phyloP scores from a whole-genome alignment of 2,329 filamentous ascomycete species.

The Cercospora citrullina region DNA sequence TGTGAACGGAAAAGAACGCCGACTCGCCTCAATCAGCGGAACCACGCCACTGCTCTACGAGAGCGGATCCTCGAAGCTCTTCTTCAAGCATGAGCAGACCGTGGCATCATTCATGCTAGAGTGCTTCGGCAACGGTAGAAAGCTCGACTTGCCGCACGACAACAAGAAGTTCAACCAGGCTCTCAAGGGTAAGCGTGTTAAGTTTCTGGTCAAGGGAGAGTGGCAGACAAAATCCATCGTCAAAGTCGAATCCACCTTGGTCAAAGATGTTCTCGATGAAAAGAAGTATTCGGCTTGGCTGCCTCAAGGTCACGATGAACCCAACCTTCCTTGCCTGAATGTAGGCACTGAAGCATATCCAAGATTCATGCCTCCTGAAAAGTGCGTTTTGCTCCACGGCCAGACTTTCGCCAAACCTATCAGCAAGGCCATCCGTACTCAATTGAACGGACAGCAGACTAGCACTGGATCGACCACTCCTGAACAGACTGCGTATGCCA shows the following conservation, averaged over 20 bases:
- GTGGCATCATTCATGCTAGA: constrained; percentile 17
- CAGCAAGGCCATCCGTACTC: neutral
- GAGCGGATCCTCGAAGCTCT: constrained; percentile 11
- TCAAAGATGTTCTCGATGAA: neutral
- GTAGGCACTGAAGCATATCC: constrained; percentile 3
- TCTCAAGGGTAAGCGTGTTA: constrained; percentile 8
- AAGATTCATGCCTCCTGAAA: constrained; percentile 8
- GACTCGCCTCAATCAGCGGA: neutral
- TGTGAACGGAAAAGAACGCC: neutral
- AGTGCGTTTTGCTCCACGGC: neutral
- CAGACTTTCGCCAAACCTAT: constrained; percentile 7
- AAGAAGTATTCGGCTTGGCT: constrained; percentile 9
- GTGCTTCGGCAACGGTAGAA: neutral
- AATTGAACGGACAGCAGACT: neutral
- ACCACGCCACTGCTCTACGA: neutral
- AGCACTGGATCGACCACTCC: too few species aligned
- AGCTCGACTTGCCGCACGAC: neutral
- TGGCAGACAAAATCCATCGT: neutral
- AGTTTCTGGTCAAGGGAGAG: neutral
- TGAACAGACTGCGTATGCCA: neutral
- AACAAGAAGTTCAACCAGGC: neutral
- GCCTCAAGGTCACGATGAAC: neutral
- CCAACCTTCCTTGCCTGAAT: constrained; percentile 13
- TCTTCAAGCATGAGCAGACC: constrained; percentile 7
- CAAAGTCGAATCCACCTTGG: neutral